Evolutionary conservation across 495 filamentous ascomycete species (phyloP), one percentile per base, ranked within the genome.

Genomic region (Aspergillus saccharolyticus): DNA sequence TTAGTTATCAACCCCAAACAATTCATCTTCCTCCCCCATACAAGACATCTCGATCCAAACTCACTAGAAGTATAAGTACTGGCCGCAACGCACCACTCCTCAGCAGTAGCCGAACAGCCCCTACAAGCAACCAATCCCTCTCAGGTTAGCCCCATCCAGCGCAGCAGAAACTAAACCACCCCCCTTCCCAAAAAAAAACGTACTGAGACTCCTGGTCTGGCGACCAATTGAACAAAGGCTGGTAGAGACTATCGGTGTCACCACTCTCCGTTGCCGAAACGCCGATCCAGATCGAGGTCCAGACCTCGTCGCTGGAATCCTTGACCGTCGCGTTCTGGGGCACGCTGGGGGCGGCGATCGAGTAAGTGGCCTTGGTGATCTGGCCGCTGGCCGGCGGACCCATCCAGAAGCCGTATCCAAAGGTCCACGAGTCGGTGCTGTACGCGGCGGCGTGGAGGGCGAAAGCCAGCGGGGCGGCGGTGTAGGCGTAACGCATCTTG

Each of bases 151-250:
- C 4, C 2, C 33, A 39, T n/a, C n/a, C n/a, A n/a, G n/a, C n/a
- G n/a, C n/a, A n/a, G n/a, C n/a, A n/a, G n/a, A n/a, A n/a, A n/a
- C n/a, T n/a, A n/a, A n/a, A n/a, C n/a, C n/a, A n/a, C n/a, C n/a
- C n/a, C n/a, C n/a, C n/a, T n/a, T n/a, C n/a, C n/a, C n/a, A n/a
- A n/a, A n/a, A n/a, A 28, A 9, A 28, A 18, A 52, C 62, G 42
- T 57, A 64, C 62, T 64, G 57, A 10, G 62, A 60, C 19, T 58
- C 52, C 52, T 64, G 62, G 17, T 64, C 57, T 14, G 54, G 62
- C 22, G 54, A 60, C 62, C 62, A 64, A 44, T 60, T 64, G 54
- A 64, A 52, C 17, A 64, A n/a, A 16, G 62, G 62, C 58, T 64
- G 62, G 52, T 64, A 64, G 1, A 64, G 57, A 24, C 58, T 54